Evolutionary conservation across 306 rosid genomes (phyloP).

Genomic region (Cucurbita ficifolia): DNA sequence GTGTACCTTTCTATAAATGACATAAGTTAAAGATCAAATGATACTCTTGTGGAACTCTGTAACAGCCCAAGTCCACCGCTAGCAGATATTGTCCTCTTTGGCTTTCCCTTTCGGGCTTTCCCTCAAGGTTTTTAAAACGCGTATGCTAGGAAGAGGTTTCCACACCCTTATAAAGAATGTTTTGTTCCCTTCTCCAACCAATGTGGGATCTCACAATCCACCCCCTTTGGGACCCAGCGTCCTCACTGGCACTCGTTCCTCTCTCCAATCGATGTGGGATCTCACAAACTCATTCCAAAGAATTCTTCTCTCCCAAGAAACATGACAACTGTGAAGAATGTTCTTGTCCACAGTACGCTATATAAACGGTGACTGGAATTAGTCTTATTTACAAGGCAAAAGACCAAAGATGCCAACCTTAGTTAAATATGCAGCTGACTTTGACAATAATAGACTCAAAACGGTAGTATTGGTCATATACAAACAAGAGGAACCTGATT

Average conservation of each 20-base stretch:
- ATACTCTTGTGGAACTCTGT: neutral
- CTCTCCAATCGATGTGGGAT: too few relatives aligned
- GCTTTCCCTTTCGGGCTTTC: too few relatives aligned
- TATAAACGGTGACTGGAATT: neutral
- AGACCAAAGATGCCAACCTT: neutral
- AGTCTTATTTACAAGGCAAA: neutral
- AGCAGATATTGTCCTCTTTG: too few relatives aligned
- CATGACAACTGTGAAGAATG: neutral
- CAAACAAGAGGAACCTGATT: slow-evolving; percentile 42
- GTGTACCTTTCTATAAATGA: neutral
- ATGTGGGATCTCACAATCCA: too few relatives aligned
- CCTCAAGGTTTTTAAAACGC: too few relatives aligned
- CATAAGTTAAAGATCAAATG: neutral
- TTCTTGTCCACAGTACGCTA: neutral
- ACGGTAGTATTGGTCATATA: neutral
- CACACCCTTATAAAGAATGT: too few relatives aligned
- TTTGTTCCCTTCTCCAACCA: too few relatives aligned
- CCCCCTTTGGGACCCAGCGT: too few relatives aligned
- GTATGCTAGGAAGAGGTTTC: too few relatives aligned
- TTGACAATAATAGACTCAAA: neutral
- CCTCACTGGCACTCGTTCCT: too few relatives aligned
- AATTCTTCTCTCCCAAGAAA: neutral
- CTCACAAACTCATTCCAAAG: neutral
- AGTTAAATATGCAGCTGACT: neutral
- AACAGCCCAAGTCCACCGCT: too few relatives aligned